phyloP scores from a whole-genome alignment of 805 yeast genomes.

The Saccharomyces eubayanus region DNA sequence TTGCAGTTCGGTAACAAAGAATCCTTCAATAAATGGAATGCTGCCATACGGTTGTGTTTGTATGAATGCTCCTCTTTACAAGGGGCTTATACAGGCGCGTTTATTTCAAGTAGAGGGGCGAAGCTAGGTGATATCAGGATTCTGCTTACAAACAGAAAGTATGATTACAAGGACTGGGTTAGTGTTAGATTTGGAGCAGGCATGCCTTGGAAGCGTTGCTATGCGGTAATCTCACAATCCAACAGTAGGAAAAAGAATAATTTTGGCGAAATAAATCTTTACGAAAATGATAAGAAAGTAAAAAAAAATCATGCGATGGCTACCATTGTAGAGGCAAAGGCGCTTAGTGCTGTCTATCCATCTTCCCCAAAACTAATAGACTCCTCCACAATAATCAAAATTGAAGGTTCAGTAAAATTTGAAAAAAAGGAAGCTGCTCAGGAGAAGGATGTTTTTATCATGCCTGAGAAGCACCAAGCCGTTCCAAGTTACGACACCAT shows the following conservation, averaged over 20 bases:
- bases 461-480: constrained; percentile 67
- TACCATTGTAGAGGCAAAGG: constrained; percentile 55
- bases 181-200: constrained; percentile 93
- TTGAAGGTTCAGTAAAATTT: constrained; percentile 73
- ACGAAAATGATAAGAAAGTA: constrained; percentile 66
- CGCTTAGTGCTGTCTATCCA: constrained; percentile 89
- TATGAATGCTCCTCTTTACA: constrained; percentile 79
- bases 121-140: constrained; percentile 79
- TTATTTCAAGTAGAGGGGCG: constrained; percentile 85
- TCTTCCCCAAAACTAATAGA: constrained; percentile 74
- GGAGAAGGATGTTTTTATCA: constrained; percentile 42
- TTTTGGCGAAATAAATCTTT: constrained; percentile 69
- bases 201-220: constrained; percentile 95
- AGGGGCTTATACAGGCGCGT: constrained; percentile 94
- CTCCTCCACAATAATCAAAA: constrained; percentile 76
- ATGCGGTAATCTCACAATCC: constrained; percentile 78
- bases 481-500: constrained; percentile 66
- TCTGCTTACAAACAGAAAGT: constrained; percentile 75
- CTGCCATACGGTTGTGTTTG: constrained; percentile 71
- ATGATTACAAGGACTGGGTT: constrained; percentile 88
- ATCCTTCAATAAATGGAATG: constrained; percentile 66
- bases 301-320: constrained; percentile 75
- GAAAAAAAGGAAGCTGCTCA: constrained; percentile 42
- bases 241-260: constrained; percentile 33
- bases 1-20: constrained; percentile 65